Base-by-base conservation (phyloP, 345 rosid genomes). In the Kernera saxatilis region DNA sequence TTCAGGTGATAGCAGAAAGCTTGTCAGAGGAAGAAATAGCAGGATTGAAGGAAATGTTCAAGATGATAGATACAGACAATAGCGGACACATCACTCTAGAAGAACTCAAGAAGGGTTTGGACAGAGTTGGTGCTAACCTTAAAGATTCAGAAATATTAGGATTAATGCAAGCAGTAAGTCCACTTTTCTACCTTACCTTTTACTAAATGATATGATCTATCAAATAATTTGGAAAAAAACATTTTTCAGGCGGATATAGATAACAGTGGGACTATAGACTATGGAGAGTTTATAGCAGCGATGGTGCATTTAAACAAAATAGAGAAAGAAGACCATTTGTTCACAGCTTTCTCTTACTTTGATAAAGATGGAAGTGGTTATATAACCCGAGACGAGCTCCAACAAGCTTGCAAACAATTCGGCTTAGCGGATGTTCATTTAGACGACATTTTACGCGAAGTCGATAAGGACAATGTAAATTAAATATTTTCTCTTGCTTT, bases 291-390 rank as follows among this genome's bases (percentile, higher is more conserved):
- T 75, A 80, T 86, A 64, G 94, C 98, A 23, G 98, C 98, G 27
- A 90, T 91, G 97, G 84, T 91, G 55, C 96, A 93, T 82, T 71
- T 91, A 41, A 93, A 91, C 83, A 91, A 93, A 78, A 81, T 91
- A 65, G 86, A 86, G 67, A 84, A 72, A 79, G 94, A 93, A 79
- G 97, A 93, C 75, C 92, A 93, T 76, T 70, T 91, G 73, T 88
- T 66, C 37, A 85, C 92, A 19, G 97, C 96, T 36, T 93, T 91
- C 82, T 83, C 89, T 43, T 93, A 88, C 72, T 93, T 93, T 21
- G 98, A 93, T 79, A 81, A 84, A 69, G 98, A 91, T 64, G 96
- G 96, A 40, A 93, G 98, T 64, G 97, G 98, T 14, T 91, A 83
- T 81, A 93, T 93, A 61, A 93, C 98, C 5, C 60, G 70, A 65